Evolutionary conservation across 345 rosid genomes (phyloP), one percentile per base, ranked within the genome.

Genomic region (Gossypium herbaceum): DNA sequence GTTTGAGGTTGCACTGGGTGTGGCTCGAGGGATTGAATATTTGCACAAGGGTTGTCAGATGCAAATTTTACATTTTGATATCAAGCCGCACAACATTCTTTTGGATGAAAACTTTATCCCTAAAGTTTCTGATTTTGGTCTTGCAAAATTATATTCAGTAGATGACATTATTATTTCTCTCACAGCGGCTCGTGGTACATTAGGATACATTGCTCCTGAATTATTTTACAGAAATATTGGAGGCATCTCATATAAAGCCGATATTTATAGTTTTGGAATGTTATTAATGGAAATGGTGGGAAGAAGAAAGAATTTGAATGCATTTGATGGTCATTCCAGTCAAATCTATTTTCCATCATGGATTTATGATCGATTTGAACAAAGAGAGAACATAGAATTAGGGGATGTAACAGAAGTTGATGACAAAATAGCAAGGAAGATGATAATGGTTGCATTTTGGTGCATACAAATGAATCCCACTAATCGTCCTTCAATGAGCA

Each of bases 11-110:
- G 54, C 72, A 12, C n/a, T 48, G 2, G 51, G 78, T 7, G 65
- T 68, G 19, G 81, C 80, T 57, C 44, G 73, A 51, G 76, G 76
- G 8, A 77, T 72, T 54, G 65, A 64, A 17, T 72, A 77, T n/a
- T 39, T 77, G 3, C 76, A 77, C 12, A 5, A 9, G 0, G 63
- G 75, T 1, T 77, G 79, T 61, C 72, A 52, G 0, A 52, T 62
- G 64, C 69, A 56, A 13, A 64, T 77, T 55, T 55, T 77, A 7
- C 72, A 77, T 72, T 62, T 77, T 24, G 72, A 77, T 22, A 62
- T 62, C 44, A 62, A 62, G 41, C 41, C 41, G 41, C 41, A 34
- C 7, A 34, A 34, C 7, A 34, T 34, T 34, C 7, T 34, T 34
- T 19, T 62, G 1, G 67, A 34, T 62, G 45, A 62, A 29, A 62